Evolutionary conservation across 2,329 filamentous ascomycete species (phyloP).

Genomic region (Trichoderma cornu-damae): DNA sequence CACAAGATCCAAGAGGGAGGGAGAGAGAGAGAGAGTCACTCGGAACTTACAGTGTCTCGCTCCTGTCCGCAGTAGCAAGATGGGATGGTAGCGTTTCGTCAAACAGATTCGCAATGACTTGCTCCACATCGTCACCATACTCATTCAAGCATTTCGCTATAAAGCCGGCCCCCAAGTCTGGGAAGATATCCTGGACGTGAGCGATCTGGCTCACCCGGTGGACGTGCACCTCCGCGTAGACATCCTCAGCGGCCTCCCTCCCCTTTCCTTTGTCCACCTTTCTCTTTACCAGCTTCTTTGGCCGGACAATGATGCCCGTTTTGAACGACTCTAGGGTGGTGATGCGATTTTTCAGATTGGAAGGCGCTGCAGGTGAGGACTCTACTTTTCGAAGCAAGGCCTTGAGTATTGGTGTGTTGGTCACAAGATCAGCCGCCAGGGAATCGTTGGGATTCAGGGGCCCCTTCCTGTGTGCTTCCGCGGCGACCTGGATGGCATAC

Average conservation of each 20-base stretch:
- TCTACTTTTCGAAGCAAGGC: constrained; percentile 54
- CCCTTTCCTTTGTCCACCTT: constrained; percentile 65
- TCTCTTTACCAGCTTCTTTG: constrained; percentile 46
- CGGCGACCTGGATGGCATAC: constrained; percentile 69
- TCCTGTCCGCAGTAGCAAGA: constrained; percentile 58
- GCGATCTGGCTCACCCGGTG: constrained; percentile 80
- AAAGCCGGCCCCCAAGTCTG: constrained; percentile 78
- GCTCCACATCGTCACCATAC: constrained; percentile 71
- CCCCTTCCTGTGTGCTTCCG: constrained; percentile 57
- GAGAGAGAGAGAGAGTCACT: too few relatives aligned
- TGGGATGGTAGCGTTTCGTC: constrained; percentile 69
- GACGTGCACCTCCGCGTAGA: constrained; percentile 56
- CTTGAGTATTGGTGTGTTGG: constrained; percentile 68
- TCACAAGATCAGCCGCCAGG: constrained; percentile 76
- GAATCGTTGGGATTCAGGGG: constrained; percentile 58
- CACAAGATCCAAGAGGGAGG: too few relatives aligned
- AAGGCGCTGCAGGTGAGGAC: constrained; percentile 44
- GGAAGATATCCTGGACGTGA: constrained; percentile 91
- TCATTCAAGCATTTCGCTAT: constrained; percentile 73
- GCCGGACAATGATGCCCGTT: constrained; percentile 49
- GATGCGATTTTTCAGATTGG: constrained; percentile 56
- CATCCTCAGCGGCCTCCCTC: constrained; percentile 35
- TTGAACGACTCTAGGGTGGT: constrained; percentile 55
- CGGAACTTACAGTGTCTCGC: constrained; percentile 52
- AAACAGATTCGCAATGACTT: constrained; percentile 74